phyloP scores from a whole-genome alignment of 495 filamentous ascomycete genomes.

The Xylaria castorea region DNA sequence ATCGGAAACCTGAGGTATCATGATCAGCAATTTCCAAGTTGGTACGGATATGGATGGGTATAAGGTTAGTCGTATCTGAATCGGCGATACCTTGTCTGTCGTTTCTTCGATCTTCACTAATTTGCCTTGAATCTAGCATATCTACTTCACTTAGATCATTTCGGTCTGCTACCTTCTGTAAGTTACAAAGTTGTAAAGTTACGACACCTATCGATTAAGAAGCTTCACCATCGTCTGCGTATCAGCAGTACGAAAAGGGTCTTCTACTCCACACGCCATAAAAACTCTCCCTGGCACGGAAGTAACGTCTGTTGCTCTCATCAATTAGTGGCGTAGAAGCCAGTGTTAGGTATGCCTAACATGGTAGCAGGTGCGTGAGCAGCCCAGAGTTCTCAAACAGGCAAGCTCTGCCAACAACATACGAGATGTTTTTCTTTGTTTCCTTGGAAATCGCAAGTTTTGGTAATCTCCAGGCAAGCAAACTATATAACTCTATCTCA shows the following conservation, averaged over 20 bases:
- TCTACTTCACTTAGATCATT: neutral
- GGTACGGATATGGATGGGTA: neutral
- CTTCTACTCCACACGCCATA: neutral
- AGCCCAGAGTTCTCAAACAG: neutral
- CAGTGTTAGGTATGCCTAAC: neutral
- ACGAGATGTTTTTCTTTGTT: neutral
- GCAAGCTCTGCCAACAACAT: neutral
- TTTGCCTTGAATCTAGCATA: neutral
- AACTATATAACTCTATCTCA: neutral
- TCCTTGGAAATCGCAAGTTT: neutral
- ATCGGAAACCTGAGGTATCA: neutral
- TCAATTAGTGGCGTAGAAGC: neutral
- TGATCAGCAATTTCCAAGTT: neutral
- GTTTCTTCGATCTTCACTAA: neutral
- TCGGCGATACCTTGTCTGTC: neutral
- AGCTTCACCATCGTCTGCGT: neutral
- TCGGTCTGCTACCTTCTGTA: neutral
- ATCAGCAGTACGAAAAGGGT: neutral
- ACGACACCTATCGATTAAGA: too few relatives aligned
- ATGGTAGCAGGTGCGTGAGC: neutral
- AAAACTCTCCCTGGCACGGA: neutral
- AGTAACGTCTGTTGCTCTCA: neutral
- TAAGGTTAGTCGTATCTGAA: neutral
- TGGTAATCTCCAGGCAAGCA: neutral
- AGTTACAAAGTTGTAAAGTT: neutral